Base-by-base conservation (phyloP, 208 protist genomes). In the Crithidia acanthocephali region DNA sequence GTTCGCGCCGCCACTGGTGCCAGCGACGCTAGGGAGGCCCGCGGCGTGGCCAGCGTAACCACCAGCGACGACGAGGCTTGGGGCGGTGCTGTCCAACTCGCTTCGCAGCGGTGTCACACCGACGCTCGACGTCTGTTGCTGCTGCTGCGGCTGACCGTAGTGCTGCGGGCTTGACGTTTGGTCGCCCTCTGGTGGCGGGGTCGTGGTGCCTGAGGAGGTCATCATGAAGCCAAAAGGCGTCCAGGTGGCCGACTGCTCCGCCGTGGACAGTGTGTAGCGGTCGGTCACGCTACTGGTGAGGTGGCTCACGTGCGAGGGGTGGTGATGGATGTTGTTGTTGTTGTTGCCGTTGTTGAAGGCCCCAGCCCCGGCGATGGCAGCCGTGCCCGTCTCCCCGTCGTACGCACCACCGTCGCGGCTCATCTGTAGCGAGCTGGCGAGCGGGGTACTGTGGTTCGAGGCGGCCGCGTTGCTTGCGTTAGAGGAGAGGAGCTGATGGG, bases 391-490 rank as follows among this genome's bases (percentile, higher is more conserved):
- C 37, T 77, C 72, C 1, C 27, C n/a, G 32, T 77, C 72, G 2
- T 47, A 58, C 30, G 18, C 33, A 2, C 32, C 64, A 20, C 59
- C 40, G 30, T 72, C 72, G 28, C 72, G 64, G 33, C 65, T 68
- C n/a, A 68, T 50, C 11, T 58, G 65, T 15, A 78, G 59, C 27
- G 72, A 78, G 16, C 37, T 30, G 30, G 72, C 50, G 5, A 78
- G 57, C 20, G 72, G 72, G 6, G 72, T 78, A 52, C 72, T 78
- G 65, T 72, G 65, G 5, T 55, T 44, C 18, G 72, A 78, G 28
- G 50, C 61, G 18, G 72, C 72, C 8, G 65, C 48, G 25, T 68
- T 68, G 65, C 72, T 78, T 42, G 48, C 72, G 37, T 78, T 78
- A 1, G 72, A 78, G n/a, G 72, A 78, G 32, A 72, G 59, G 22